Evolutionary conservation across 148 eudicot genomes (phyloP), one percentile per base, ranked within the genome.

Genomic region (Rhododendron williamsianum): DNA sequence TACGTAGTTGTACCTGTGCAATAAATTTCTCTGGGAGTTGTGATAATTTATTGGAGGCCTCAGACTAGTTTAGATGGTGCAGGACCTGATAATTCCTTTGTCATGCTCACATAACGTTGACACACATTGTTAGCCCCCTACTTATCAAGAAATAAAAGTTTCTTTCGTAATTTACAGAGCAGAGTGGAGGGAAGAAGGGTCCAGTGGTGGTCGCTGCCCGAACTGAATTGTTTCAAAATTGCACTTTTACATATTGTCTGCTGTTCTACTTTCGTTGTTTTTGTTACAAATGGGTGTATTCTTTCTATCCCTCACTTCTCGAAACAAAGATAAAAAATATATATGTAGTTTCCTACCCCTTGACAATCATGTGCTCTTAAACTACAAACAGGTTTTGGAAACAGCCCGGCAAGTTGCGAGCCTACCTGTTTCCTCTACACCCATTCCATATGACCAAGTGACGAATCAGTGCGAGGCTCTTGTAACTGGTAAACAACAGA

Each of bases 401-500:
- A 95, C 98, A 81, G 98, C 98, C 74, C 90, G 91, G 78, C 94
- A 95, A 84, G 97, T 93, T 87, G 95, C 95, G 46, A 94, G 91
- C 89, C 89, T 92, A 58, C 94, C 97, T 2, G 89, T 87, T 60
- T 89, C 93, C 76, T 86, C 91, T 30, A 82, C 88, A 36, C 91
- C 92, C 4, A 85, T 93, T 85, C 88, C 95, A 15, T 95, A 95
- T 89, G 97, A 95, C 86, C 92, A 94, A 91, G 95, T 95, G 85
- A 95, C 91, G 85, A 89, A 91, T 89, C 93, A 93, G 86, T 95
- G 98, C 78, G 98, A 95, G 91, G 97, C 98, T 83, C 93, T 95
- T 86, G 93, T 95, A 41, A 89, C 89, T 2, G 97, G 96, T 63
- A 95, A 95, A 90, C 97, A 91, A 82, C 93, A 92, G 83, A 95